phyloP scores from a whole-genome alignment of 176 grass and related monocot species.

The bread wheat (Triticum aestivum) region DNA sequence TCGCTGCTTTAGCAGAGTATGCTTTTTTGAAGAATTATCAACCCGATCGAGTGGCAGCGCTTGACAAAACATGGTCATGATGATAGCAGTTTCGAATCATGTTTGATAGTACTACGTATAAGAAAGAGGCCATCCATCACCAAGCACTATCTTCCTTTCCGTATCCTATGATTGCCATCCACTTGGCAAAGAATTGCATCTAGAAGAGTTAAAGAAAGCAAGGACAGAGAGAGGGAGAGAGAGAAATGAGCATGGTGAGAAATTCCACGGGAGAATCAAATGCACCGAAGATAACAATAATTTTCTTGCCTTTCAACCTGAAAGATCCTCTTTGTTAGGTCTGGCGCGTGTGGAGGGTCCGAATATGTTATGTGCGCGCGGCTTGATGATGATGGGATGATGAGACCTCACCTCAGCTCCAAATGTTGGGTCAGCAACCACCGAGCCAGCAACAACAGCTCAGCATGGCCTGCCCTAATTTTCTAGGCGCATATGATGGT shows the following conservation, averaged over 20 bases:
- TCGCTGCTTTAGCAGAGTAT: no score
- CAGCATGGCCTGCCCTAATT: slow-evolving; percentile 25
- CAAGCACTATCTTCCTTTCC: slow-evolving; percentile 1
- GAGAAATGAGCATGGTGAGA: not conserved
- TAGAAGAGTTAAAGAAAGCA: not conserved
- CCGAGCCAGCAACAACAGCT: slow-evolving; percentile 41
- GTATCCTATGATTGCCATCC: slow-evolving; percentile 8
- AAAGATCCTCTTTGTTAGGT: slow-evolving; percentile 50
- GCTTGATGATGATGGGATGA: slow-evolving; percentile 45
- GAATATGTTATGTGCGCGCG: not conserved
- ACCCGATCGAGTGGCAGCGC: not conserved
- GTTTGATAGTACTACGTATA: not conserved
- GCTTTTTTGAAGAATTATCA: not conserved
- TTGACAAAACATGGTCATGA: not conserved
- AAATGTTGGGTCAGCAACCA: slow-evolving; percentile 48
- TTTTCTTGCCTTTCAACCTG: slow-evolving; percentile 32
- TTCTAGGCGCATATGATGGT: slow-evolving; percentile 11
- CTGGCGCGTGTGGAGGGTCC: not conserved
- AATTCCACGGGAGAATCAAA: slow-evolving; percentile 31
- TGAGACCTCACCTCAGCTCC: slow-evolving; percentile 28
- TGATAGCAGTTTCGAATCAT: not conserved
- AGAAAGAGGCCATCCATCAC: slow-evolving; percentile 5
- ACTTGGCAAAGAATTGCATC: slow-evolving; percentile 15
- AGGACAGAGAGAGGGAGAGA: not conserved
- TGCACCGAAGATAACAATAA: not conserved